Conservation (phyloP, 352 stramenopile species). For the Globisporangium barbulae region DNA sequence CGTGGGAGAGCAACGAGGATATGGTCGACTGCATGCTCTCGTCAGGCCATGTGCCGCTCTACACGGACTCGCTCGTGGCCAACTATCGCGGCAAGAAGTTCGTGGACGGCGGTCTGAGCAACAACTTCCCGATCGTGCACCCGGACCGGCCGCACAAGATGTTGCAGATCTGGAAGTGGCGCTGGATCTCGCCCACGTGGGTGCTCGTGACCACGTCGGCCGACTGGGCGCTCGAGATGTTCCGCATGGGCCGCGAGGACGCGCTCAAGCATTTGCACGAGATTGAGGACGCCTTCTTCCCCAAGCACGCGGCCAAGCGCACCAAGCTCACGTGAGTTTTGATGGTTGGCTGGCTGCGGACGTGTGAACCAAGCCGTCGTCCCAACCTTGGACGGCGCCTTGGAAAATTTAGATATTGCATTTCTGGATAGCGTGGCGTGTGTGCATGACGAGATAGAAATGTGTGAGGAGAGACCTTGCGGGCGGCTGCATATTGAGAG, state of each 20-base stretch:
- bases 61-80: constrained; percentile 61
- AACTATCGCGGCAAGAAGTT: constrained; percentile 69
- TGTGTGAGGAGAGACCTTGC: neutral
- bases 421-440: neutral
- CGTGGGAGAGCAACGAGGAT: constrained; percentile 75
- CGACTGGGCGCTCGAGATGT: constrained; percentile 70
- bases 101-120: constrained; percentile 71
- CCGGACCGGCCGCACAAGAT: constrained; percentile 61
- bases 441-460: neutral
- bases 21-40: constrained; percentile 83
- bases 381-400: neutral
- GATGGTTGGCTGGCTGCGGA: neutral
- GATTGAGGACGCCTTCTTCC: constrained; percentile 36
- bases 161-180: constrained; percentile 85
- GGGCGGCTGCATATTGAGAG: neutral
- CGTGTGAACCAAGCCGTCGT: neutral
- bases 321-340: neutral
- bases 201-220: constrained; percentile 72
- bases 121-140: constrained; percentile 61
- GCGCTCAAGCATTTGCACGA: constrained; percentile 64
- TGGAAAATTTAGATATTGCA: neutral
- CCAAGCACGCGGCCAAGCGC: constrained; percentile 6
- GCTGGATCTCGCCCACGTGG: constrained; percentile 73
- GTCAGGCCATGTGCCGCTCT: constrained; percentile 67
- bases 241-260: constrained; percentile 76